These are phyloP conservation scores for Endotrypanum monterogeii DNA, from an alignment of 208 protist genomes.

Conservation along the genomic window DNA sequence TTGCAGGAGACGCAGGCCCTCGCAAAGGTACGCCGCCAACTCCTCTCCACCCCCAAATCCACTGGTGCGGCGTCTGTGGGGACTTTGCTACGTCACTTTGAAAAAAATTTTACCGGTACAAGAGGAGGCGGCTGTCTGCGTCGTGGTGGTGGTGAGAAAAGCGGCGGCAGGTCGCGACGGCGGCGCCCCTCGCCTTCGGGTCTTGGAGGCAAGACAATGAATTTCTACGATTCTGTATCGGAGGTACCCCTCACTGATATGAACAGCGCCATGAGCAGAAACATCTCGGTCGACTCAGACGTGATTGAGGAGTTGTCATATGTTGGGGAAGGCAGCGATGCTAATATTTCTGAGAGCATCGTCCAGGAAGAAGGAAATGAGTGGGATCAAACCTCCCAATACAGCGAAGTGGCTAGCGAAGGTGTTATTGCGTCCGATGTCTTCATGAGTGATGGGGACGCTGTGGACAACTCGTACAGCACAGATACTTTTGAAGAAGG, in stretches of 20 bases:
- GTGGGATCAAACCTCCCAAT: conserved; percentile 1
- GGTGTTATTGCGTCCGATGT: conserved; percentile 6
- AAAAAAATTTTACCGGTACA: neutral
- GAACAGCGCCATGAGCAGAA: conserved; percentile 8
- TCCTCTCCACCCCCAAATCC: neutral
- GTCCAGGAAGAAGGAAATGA: conserved; percentile 29
- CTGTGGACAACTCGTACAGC: neutral
- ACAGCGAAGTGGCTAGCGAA: conserved; percentile 2
- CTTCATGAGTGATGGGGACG: neutral
- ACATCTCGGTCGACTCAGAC: conserved; percentile 12
- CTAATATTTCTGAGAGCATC: conserved; percentile 28
- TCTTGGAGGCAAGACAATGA: neutral
- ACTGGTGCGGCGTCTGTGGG: conserved; percentile 1
- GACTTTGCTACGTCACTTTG: neutral
- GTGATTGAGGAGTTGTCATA: conserved; percentile 47
- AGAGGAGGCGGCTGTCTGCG: neutral
- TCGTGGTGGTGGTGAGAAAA: neutral
- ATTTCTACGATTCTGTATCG: neutral
- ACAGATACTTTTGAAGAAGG: conserved; percentile 1
- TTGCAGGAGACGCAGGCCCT: conserved; percentile 59
- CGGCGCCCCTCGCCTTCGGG: neutral
- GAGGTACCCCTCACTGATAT: neutral
- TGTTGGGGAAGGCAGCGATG: conserved; percentile 16
- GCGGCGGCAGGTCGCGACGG: neutral
- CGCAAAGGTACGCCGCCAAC: conserved; percentile 28